Evolutionary conservation across 192 early-diverging fungal species (phyloP).

Genomic region (Entomortierella beljakovae): DNA sequence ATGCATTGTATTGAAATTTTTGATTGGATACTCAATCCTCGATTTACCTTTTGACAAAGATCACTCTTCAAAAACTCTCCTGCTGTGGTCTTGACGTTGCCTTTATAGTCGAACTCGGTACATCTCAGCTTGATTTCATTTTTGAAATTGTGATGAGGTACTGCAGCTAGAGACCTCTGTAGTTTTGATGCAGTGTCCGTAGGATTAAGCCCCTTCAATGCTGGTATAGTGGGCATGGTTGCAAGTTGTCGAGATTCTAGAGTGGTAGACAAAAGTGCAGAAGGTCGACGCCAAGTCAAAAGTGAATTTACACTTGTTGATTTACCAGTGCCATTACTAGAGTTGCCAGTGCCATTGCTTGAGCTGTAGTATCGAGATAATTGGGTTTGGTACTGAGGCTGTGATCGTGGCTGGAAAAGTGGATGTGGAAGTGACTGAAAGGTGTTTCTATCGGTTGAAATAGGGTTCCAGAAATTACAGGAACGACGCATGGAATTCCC

Average conservation of each 20-base stretch:
- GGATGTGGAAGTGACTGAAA: neutral
- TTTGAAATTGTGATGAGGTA: slow-evolving; percentile 53
- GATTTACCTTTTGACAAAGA: slow-evolving; percentile 70
- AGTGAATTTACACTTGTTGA: slow-evolving; percentile 12
- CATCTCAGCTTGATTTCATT: slow-evolving; percentile 57
- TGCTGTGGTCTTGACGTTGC: slow-evolving; percentile 75
- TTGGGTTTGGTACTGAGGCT: neutral
- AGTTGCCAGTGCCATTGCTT: neutral
- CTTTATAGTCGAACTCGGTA: slow-evolving; percentile 76
- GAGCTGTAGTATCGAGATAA: slow-evolving; percentile 16
- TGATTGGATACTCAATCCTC: neutral
- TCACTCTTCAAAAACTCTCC: slow-evolving; percentile 84
- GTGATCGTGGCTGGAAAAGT: neutral
- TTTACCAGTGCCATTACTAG: neutral
- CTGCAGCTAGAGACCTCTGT: slow-evolving; percentile 32
- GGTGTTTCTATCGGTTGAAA: neutral
- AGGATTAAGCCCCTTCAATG: slow-evolving; percentile 6
- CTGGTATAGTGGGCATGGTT: slow-evolving; percentile 37
- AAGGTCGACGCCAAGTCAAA: slow-evolving; percentile 45
- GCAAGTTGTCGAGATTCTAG: slow-evolving; percentile 20
- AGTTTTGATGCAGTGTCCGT: slow-evolving; percentile 23
- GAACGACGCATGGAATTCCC: slow-evolving; percentile 19
- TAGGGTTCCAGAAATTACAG: slow-evolving; percentile 14
- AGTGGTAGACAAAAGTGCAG: neutral
- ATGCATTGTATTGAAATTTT: neutral